Conservation (phyloP, 176 grass and related monocot genomes). For the Musa beccarii region DNA sequence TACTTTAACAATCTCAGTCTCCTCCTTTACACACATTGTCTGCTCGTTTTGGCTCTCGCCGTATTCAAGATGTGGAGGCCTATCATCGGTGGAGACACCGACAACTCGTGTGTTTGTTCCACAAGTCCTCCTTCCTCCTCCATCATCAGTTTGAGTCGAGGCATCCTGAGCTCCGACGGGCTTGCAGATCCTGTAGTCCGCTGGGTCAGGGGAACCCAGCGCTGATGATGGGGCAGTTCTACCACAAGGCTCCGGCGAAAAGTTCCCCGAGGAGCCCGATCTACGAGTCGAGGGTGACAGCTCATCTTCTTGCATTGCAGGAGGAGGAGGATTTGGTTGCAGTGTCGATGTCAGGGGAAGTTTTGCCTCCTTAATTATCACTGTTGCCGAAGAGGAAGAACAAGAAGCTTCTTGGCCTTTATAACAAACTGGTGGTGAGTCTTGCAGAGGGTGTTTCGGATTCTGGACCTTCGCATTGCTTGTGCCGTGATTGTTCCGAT, state of each 20-base stretch:
- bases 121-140: conserved; percentile 18
- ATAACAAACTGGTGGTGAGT: conserved; percentile 13
- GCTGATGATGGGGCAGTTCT: conserved; percentile 37
- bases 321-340: neutral
- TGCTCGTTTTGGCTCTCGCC: conserved; percentile 25
- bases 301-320: conserved; percentile 9
- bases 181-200: conserved; percentile 56
- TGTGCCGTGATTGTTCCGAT: conserved; percentile 10
- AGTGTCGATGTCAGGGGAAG: neutral
- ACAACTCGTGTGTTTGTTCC: conserved; percentile 1
- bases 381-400: conserved; percentile 18
- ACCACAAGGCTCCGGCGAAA: neutral
- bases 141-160: conserved; percentile 74
- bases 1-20: conserved; percentile 30
- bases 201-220: conserved; percentile 39
- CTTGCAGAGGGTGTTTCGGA: conserved; percentile 16
- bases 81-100: conserved; percentile 30
- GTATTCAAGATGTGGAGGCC: conserved; percentile 24
- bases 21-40: neutral
- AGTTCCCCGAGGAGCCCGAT: conserved; percentile 9
- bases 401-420: conserved; percentile 22
- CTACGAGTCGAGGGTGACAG: conserved; percentile 3
- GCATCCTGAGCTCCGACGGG: conserved; percentile 58
- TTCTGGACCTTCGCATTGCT: conserved; percentile 22
- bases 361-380: conserved; percentile 23